Evolutionary conservation across 148 eudicot genomes (phyloP), one percentile per base, ranked within the genome.

Genomic region (Pharnaceum exiguum): DNA sequence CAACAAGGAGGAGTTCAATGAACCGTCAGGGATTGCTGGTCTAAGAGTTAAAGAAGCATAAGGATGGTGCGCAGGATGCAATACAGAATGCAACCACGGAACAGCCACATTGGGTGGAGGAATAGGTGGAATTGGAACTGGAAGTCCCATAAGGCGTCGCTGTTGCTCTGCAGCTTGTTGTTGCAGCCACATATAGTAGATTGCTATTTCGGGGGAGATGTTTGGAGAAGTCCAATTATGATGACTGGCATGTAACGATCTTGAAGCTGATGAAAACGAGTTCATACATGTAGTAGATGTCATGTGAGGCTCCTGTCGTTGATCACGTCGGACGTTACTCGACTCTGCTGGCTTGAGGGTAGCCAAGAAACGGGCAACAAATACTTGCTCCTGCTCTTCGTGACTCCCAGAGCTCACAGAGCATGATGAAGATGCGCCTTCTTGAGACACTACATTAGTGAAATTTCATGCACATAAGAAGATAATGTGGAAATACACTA

Each of bases 301-400:
- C 36, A 47, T 57, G 21, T 46, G 57, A 25, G 29, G 47, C 23
- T 48, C 67, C 48, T 37, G 46, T n/a, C 17, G 70, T 30, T 30
- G 62, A 58, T 44, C 61, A 24, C 32, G 72, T 11, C 47, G 28
- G 24, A 68, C 51, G 17, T 37, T 64, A 46, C 59, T 67, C 6
- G 74, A 59, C 36, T 56, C 73, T 37, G 68, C 26, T 16, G 66
- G 71, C 23, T 50, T 70, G 15, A 66, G 77, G 62, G 32, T 67
- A 43, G 76, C 59, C 45, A 80, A 74, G 74, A 70, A 57, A 40
- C 81, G 85, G 58, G 79, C 85, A 62, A 80, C 75, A 48, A 68
- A 29, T n/a, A 68, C 76, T 70, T 80, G 81, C 31, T 77, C 85
- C 67, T 68, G 81, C 53, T 80, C 85, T 60, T 79, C 84, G 29